Percentiles rank a stretch among this genome's conserved stretches.
These are phyloP conservation scores for Pseudohalonectria lignicola DNA, from an alignment of 2,329 filamentous ascomycete genomes.

Conservation along the genomic window DNA sequence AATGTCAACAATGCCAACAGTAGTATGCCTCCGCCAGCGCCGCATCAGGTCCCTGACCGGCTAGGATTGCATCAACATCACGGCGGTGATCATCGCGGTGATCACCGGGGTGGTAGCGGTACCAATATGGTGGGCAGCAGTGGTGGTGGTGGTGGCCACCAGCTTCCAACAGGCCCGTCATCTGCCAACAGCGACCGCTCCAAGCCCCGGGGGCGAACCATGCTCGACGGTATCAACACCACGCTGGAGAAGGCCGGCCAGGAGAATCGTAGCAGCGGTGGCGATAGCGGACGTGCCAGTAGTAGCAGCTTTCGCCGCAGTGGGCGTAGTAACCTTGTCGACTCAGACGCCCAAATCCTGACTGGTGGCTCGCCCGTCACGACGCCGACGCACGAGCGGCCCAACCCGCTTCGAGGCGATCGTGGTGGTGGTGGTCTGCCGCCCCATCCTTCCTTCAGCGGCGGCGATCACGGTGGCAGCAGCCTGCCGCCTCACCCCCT, in stretches of 20 bases:
- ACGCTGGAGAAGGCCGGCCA: constrained; percentile 2
- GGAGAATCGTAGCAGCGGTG: neutral
- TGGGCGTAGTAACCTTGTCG: constrained; percentile 32
- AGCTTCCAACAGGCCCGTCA: constrained; percentile 19
- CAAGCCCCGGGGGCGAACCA: constrained; percentile 30
- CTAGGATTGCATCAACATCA: neutral
- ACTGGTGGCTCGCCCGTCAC: constrained; percentile 39
- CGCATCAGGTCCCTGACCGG: neutral
- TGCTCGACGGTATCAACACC: constrained; percentile 43
- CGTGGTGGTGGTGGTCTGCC: constrained; percentile 5
- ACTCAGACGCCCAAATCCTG: constrained; percentile 45
- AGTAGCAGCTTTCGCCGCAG: constrained; percentile 21
- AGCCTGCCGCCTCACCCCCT: neutral
- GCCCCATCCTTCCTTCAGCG: neutral
- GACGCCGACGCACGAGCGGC: constrained; percentile 37
- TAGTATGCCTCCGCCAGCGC: too few relatives aligned
- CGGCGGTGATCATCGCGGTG: constrained; percentile 8
- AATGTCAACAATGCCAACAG: too few relatives aligned
- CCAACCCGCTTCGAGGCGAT: constrained; percentile 29
- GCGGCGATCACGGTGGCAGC: neutral
- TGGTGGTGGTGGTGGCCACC: neutral
- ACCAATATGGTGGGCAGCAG: too few relatives aligned
- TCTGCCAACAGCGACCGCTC: constrained; percentile 25
- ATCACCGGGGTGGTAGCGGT: too few relatives aligned
- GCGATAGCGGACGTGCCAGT: constrained; percentile 8